Evolutionary conservation across 2,329 filamentous ascomycete species (phyloP), one percentile per base, ranked within the genome.

Genomic region (Epichloe gansuensis): DNA sequence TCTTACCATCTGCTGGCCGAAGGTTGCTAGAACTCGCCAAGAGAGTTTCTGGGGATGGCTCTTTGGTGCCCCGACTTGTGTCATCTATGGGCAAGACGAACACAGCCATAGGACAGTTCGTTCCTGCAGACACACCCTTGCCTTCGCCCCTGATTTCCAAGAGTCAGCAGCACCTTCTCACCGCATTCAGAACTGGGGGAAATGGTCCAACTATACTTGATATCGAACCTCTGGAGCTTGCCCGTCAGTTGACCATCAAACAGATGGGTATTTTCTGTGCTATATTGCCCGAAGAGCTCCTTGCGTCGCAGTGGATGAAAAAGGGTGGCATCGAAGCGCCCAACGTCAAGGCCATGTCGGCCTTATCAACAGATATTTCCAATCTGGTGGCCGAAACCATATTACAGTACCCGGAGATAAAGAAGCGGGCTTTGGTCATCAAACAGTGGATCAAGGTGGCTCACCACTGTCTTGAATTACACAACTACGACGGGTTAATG

Each of bases 401-500:
- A 60, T 77, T 98, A 13, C 82, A 87, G 52, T 78, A 89, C 53
- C 78, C 87, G n/a, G 93, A 97, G 64, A 82, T 85, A 27, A 97
- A 97, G 78, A 95, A 91, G 72, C 82, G 93, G 27, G 91, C 93
- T 1, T 72, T 79, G 2, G 81, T 89, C 50, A 93, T 98, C 71
- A 97, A 98, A 72, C 90, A 97, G 60, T 98, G 93, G 93, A 87
- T 96, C 65, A 98, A 97, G 74, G 83, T 97, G 59, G 89, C 88
- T 1, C 78, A 85, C 60, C 87, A 87, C 61, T 95, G 89, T 58
- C 74, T 94, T 5, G 87, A 93, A 62, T 77, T 97, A 27, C 85
- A 93, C 71, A 98, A 98, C 70, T 98, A 96, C 61, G 91, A 98
- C 63, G 88, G 89, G 0, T 72, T 98, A 11, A 96, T 97, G 89